These are phyloP conservation scores for Boletellus sp. DNA, from an alignment of 768 basidiomycete genomes.

Conservation along the genomic window DNA sequence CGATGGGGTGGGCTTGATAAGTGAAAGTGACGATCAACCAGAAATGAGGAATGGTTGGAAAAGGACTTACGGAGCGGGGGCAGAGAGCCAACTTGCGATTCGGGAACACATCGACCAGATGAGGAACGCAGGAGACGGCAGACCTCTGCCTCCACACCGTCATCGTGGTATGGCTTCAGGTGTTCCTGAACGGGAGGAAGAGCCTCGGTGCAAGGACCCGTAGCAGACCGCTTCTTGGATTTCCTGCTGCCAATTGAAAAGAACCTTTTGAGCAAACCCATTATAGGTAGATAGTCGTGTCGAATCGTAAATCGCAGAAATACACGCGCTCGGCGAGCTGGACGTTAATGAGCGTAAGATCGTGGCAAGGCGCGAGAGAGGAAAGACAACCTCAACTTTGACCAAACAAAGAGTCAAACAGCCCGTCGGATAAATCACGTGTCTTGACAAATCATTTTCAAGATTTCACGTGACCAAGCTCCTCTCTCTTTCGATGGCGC, in stretches of 20 bases:
- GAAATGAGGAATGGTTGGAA: not conserved
- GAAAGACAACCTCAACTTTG: conserved; percentile 29
- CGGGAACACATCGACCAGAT: conserved; percentile 60
- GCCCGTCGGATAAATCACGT: conserved; percentile 21
- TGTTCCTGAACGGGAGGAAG: conserved; percentile 24
- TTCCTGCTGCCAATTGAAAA: conserved; percentile 67
- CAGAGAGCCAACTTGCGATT: conserved; percentile 53
- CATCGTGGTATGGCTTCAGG: conserved; percentile 25
- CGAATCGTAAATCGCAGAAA: conserved; percentile 24
- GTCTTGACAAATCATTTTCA: conserved; percentile 16
- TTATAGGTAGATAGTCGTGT: conserved; percentile 31
- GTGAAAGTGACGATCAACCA: not conserved
- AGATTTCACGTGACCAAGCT: not conserved
- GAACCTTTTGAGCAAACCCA: conserved; percentile 70
- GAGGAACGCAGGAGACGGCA: conserved; percentile 64
- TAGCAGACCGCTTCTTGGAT: conserved; percentile 42
- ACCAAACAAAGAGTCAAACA: conserved; percentile 42
- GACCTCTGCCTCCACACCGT: conserved; percentile 44
- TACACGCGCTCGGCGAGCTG: conserved; percentile 18
- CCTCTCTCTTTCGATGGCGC: conserved; percentile 10
- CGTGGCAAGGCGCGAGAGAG: conserved; percentile 10
- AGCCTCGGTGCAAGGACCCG: conserved; percentile 25
- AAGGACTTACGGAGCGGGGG: conserved; percentile 65
- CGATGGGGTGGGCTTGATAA: conserved; percentile 60
- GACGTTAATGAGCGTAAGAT: conserved; percentile 27